Conservation (phyloP, 305 asterid species). For the Petunia hybrid region DNA sequence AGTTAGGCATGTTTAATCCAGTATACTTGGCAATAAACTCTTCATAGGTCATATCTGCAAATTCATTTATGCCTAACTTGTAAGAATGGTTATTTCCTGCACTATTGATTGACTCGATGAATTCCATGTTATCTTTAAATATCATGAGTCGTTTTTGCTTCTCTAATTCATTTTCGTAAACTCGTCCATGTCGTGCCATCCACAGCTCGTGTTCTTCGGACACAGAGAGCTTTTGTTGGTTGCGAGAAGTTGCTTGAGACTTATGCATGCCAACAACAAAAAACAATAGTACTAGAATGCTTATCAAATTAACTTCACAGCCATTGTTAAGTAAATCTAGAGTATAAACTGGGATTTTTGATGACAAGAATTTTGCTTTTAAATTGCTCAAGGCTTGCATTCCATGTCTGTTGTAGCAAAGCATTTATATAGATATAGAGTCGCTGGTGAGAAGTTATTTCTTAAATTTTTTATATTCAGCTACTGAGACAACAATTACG, state of each 20-base stretch:
- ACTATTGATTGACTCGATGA: constrained; percentile 40
- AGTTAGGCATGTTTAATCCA: constrained; percentile 28
- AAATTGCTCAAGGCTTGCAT: not conserved
- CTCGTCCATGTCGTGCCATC: constrained; percentile 41
- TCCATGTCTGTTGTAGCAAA: not conserved
- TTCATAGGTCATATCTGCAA: constrained; percentile 44
- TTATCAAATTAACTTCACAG: constrained; percentile 9
- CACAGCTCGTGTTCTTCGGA: constrained; percentile 40
- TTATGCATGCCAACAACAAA: not conserved
- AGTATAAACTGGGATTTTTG: not conserved
- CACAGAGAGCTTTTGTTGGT: constrained; percentile 1
- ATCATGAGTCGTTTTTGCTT: constrained; percentile 39
- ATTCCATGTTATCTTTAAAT: constrained; percentile 43
- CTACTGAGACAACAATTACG: too few species aligned
- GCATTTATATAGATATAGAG: constrained; percentile 24
- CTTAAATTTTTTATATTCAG: too few species aligned
- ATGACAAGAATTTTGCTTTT: not conserved
- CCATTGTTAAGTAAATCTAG: not conserved
- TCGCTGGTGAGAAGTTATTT: not conserved
- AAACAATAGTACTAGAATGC: not conserved
- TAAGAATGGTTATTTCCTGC: constrained; percentile 35
- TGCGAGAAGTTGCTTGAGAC: not conserved
- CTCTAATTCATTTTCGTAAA: constrained; percentile 38
- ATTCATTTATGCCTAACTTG: constrained; percentile 42
- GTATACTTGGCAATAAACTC: constrained; percentile 42